These are phyloP conservation scores for Pestalotiopsis sp. DNA, from an alignment of 2,329 filamentous ascomycete genomes.

Conservation along the genomic window DNA sequence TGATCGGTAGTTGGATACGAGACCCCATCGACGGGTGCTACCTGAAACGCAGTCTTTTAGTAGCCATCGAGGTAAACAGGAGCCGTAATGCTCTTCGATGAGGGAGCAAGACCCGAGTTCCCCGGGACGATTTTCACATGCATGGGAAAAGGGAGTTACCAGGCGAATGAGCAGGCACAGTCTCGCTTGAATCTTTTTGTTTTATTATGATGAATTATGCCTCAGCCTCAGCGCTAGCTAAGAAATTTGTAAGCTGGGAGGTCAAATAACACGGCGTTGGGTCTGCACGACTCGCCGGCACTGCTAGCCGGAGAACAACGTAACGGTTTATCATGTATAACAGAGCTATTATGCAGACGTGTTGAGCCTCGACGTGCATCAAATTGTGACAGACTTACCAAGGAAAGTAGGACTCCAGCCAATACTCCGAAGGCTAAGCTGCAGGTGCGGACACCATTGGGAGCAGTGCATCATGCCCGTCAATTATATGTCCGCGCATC, in stretches of 20 bases:
- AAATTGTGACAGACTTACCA: neutral
- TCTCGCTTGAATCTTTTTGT: neutral
- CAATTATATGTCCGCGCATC: neutral
- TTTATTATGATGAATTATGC: neutral
- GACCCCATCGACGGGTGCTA: neutral
- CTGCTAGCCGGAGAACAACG: constrained; percentile 6
- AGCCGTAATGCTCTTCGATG: neutral
- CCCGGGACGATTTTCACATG: neutral
- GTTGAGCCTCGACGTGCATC: constrained; percentile 9
- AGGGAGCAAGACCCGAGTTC: constrained; percentile 1
- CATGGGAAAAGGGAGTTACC: neutral
- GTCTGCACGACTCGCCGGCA: constrained; percentile 8
- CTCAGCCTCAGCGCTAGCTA: neutral
- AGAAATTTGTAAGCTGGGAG: neutral
- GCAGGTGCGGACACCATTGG: constrained; percentile 4
- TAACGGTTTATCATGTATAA: constrained; percentile 10
- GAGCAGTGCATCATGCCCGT: neutral
- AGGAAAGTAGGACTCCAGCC: neutral
- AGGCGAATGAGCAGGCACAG: neutral
- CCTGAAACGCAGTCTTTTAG: neutral
- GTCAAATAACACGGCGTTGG: neutral
- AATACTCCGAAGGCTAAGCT: constrained; percentile 9
- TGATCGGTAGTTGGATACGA: neutral
- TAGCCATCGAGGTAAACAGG: neutral
- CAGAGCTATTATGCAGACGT: constrained; percentile 6